phyloP scores from a whole-genome alignment of 768 basidiomycete genomes.

The Pholiota molesta region DNA sequence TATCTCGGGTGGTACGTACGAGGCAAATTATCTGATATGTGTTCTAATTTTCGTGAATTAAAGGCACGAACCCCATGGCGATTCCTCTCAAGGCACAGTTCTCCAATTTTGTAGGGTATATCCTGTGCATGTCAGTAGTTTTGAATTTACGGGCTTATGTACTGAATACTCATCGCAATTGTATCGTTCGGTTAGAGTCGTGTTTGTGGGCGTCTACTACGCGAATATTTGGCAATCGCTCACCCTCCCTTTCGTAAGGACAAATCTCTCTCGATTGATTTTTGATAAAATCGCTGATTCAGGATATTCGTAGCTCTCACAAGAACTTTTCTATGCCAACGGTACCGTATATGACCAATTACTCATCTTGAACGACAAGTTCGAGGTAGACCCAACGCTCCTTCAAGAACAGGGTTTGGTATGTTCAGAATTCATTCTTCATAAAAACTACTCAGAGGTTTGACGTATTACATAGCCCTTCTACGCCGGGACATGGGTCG shows the following conservation, averaged over 20 bases:
- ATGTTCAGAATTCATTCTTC: conserved; percentile 5
- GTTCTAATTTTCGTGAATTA: conserved; percentile 4
- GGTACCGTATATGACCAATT: conserved; percentile 50
- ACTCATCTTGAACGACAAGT: conserved; percentile 47
- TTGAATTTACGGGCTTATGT: no score
- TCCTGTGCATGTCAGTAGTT: conserved; percentile 47
- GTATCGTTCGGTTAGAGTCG: conserved; percentile 30
- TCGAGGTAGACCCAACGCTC: conserved; percentile 43
- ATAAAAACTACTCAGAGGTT: background rate
- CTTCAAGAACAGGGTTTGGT: conserved; percentile 45
- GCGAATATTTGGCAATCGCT: conserved; percentile 54
- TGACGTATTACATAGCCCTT: conserved; percentile 33
- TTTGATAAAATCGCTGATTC: conserved; percentile 3
- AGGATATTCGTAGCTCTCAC: conserved; percentile 46
- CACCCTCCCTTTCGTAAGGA: conserved; percentile 31
- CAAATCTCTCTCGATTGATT: background rate
- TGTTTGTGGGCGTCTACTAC: conserved; percentile 56
- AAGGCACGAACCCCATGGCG: conserved; percentile 47
- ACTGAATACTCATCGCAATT: background rate
- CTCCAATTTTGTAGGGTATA: conserved; percentile 49
- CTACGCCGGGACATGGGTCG: conserved; percentile 52
- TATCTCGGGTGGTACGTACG: conserved; percentile 42
- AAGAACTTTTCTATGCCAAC: conserved; percentile 50
- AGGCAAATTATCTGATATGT: background rate
- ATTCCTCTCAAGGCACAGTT: conserved; percentile 57